Conservation (phyloP, 768 basidiomycete genomes). For the Hygrophoropsis aurantiaca region DNA sequence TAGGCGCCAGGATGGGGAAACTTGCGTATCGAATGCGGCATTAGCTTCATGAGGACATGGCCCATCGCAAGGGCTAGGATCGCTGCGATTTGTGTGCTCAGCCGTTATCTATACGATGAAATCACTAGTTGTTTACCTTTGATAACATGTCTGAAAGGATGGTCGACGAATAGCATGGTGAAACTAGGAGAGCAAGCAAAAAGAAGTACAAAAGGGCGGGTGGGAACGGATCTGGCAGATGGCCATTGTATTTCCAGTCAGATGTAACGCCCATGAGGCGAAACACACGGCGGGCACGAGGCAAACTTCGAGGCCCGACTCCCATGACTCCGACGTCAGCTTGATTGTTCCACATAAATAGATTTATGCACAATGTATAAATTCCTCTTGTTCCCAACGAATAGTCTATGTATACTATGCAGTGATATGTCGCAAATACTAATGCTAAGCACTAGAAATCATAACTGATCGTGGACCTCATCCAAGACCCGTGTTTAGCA, state of each 20-base stretch:
- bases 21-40: slow-evolving; percentile 37
- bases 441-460: background rate
- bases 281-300: slow-evolving; percentile 25
- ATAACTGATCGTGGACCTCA: background rate
- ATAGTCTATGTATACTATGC: too few species aligned
- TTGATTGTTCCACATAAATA: slow-evolving; percentile 14
- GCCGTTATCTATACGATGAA: background rate
- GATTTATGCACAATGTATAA: slow-evolving; percentile 9
- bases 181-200: slow-evolving; percentile 12
- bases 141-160: slow-evolving; percentile 32
- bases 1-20: slow-evolving; percentile 9
- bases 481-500: too few species aligned
- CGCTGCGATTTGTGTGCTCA: slow-evolving; percentile 29
- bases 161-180: slow-evolving; percentile 31
- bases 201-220: slow-evolving; percentile 19
- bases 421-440: too few species aligned
- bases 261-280: slow-evolving; percentile 8
- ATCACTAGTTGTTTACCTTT: slow-evolving; percentile 19
- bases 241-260: slow-evolving; percentile 15
- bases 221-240: slow-evolving; percentile 21
- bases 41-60: slow-evolving; percentile 50
- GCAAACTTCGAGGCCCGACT: slow-evolving; percentile 8
- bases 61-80: slow-evolving; percentile 48
- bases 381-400: background rate
- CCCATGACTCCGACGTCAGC: slow-evolving; percentile 5